These are phyloP conservation scores for Cronartium quercuum DNA, from an alignment of 1,284 basidiomycete species.

Conservation along the genomic window DNA sequence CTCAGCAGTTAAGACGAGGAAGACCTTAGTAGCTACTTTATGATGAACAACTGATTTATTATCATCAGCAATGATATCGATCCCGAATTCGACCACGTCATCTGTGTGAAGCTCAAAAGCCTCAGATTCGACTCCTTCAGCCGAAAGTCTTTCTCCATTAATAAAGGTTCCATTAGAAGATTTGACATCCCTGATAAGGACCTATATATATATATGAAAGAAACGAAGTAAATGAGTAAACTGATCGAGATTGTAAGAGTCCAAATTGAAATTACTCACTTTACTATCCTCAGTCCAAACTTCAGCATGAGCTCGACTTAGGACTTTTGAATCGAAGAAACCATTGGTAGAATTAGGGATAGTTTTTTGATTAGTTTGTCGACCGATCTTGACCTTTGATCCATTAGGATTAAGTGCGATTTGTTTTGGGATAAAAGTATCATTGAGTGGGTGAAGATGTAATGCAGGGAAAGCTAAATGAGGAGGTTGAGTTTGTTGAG, in stretches of 20 bases:
- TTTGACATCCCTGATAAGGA: slow-evolving; percentile 97
- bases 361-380: slow-evolving; percentile 95
- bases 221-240: slow-evolving; percentile 22
- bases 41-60: slow-evolving; percentile 97
- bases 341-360: slow-evolving; percentile 90
- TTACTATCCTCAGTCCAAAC: slow-evolving; percentile 90
- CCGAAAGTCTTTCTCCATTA: slow-evolving; percentile 84
- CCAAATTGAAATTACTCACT: slow-evolving; percentile 53
- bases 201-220: slow-evolving; percentile 54
- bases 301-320: slow-evolving; percentile 92
- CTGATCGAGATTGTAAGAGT: neutral
- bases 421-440: slow-evolving; percentile 92
- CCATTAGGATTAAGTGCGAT: slow-evolving; percentile 68
- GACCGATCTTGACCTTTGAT: slow-evolving; percentile 83
- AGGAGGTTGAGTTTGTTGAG: slow-evolving; percentile 38
- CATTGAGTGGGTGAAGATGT: slow-evolving; percentile 90
- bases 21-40: slow-evolving; percentile 90
- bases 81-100: slow-evolving; percentile 94
- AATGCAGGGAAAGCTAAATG: slow-evolving; percentile 53
- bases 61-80: slow-evolving; percentile 97
- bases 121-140: slow-evolving; percentile 84
- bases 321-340: slow-evolving; percentile 94
- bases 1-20: slow-evolving; percentile 78
- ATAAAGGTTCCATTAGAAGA: slow-evolving; percentile 98
- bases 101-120: slow-evolving; percentile 90